Percentiles rank a stretch among this genome's conserved stretches.
Conservation (phyloP, 139 green algal genomes). For the Micractinium sp. region DNA sequence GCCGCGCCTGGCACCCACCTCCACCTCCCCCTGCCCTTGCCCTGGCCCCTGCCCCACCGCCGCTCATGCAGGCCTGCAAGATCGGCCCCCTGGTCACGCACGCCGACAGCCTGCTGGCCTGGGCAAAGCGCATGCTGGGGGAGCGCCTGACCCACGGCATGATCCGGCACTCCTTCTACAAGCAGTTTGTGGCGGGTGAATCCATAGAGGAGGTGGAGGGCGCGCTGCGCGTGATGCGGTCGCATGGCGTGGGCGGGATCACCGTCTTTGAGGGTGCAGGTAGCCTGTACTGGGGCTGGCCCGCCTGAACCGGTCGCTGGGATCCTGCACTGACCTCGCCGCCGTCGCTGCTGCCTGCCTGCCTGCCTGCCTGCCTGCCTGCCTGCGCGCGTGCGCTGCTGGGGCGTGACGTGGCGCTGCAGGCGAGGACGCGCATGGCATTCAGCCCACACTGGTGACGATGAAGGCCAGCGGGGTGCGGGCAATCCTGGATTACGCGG, state of each 20-base stretch:
- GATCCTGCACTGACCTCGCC: background rate
- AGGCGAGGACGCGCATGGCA: slow-evolving; percentile 64
- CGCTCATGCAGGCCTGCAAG: slow-evolving; percentile 54
- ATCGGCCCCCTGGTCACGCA: slow-evolving; percentile 51
- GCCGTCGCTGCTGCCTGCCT: background rate
- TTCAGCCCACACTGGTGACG: slow-evolving; percentile 59
- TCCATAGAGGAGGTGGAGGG: background rate
- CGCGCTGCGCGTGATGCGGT: background rate
- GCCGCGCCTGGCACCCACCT: no score
- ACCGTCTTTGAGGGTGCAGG: background rate
- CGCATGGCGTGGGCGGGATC: background rate
- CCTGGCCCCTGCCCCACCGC: background rate
- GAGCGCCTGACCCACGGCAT: slow-evolving; percentile 55
- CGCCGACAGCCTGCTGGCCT: slow-evolving; percentile 62
- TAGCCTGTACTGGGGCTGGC: background rate
- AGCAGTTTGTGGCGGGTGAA: slow-evolving; percentile 82
- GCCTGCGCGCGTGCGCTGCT: background rate
- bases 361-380: background rate
- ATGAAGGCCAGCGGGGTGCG: slow-evolving; percentile 54
- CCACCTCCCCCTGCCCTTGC: no score
- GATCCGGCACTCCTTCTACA: slow-evolving; percentile 82
- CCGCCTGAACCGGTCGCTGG: background rate
- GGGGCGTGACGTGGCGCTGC: background rate
- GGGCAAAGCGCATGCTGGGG: slow-evolving; percentile 64
- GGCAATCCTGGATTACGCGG: slow-evolving; percentile 72